These are phyloP conservation scores for Ascochyta fabae DNA, from an alignment of 2,329 filamentous ascomycete genomes.

Conservation along the genomic window DNA sequence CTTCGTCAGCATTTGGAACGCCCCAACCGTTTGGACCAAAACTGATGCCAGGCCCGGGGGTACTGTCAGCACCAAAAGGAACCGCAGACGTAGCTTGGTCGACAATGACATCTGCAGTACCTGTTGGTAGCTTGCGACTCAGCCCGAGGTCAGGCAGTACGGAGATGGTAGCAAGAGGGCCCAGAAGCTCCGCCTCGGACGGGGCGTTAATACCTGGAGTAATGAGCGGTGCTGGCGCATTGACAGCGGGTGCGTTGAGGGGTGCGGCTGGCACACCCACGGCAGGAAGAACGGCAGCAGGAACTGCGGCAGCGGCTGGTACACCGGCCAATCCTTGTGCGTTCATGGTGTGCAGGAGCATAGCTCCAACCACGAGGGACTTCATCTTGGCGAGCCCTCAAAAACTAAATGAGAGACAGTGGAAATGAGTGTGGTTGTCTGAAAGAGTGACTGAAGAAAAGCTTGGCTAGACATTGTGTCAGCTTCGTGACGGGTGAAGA, in stretches of 20 bases:
- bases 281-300: background rate
- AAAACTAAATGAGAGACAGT: slow-evolving; percentile 10
- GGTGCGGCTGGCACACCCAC: background rate
- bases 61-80: slow-evolving; percentile 1
- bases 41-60: slow-evolving; percentile 4
- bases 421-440: slow-evolving; percentile 14
- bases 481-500: slow-evolving; percentile 9
- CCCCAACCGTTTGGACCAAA: background rate
- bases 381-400: slow-evolving; percentile 14
- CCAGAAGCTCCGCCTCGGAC: slow-evolving; percentile 3
- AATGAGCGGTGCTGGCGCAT: slow-evolving; percentile 2
- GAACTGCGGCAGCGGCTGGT: background rate
- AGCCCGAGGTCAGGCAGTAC: background rate
- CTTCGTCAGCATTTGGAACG: background rate
- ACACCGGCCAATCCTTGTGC: background rate
- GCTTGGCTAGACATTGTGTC: slow-evolving; percentile 21
- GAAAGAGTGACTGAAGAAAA: slow-evolving; percentile 19
- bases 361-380: slow-evolving; percentile 17
- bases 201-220: slow-evolving; percentile 9
- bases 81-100: background rate
- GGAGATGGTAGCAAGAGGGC: background rate
- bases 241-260: background rate
- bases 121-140: background rate
- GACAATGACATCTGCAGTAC: slow-evolving; percentile 13
- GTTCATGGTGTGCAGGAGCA: slow-evolving; percentile 15